phyloP scores from a whole-genome alignment of 345 rosid genomes.

The Pistacia atlantica region DNA sequence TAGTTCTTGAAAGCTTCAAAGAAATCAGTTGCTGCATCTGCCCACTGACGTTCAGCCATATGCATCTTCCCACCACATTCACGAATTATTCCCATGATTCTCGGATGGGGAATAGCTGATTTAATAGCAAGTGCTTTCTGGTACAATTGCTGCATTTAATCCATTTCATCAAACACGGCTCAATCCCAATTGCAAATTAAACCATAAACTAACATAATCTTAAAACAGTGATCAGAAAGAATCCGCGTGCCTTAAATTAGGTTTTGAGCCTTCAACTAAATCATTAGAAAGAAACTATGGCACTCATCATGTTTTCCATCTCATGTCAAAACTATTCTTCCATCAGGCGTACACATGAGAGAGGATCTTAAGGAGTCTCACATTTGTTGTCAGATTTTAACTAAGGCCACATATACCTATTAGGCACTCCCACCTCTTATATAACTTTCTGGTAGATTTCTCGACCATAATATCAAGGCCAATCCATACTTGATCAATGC shows the following conservation, averaged over 20 bases:
- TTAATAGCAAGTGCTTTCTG: constrained; percentile 97
- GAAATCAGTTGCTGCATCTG: constrained; percentile 98
- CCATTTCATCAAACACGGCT: constrained; percentile 20
- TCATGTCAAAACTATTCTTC: neutral
- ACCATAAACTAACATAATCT: neutral
- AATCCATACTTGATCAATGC: neutral
- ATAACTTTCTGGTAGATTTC: neutral
- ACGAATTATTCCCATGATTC: constrained; percentile 98
- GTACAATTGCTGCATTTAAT: constrained; percentile 82
- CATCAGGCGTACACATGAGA: neutral
- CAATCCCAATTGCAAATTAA: constrained; percentile 16
- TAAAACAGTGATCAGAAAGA: neutral
- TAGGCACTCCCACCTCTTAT: neutral
- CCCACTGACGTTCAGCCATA: constrained; percentile 99
- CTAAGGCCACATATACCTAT: neutral
- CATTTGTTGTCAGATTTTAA: neutral
- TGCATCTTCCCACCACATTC: constrained; percentile 99
- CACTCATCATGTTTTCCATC: neutral
- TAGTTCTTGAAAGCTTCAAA: constrained; percentile 99
- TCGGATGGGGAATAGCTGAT: constrained; percentile 99
- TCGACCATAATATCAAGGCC: neutral
- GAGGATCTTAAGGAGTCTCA: neutral
- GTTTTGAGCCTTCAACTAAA: constrained; percentile 6
- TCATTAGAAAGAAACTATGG: neutral
- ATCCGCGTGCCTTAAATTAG: neutral